Evolutionary conservation across 2,329 filamentous ascomycete genomes (phyloP), one percentile per base, ranked within the genome.

Genomic region (Trichoderma breve): DNA sequence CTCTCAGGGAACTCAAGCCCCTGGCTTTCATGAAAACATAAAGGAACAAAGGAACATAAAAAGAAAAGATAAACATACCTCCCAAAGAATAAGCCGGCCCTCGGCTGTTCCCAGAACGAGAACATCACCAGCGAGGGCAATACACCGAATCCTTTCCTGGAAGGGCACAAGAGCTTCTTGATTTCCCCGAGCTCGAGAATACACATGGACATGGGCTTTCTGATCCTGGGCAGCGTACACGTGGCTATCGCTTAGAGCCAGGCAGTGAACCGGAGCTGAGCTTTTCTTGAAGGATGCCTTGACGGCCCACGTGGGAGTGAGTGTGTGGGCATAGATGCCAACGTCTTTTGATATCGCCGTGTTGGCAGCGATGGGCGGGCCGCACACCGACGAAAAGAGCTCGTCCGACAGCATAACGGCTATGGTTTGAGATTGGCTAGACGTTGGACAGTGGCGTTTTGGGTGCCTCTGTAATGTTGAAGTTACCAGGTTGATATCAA

Each of bases 131-230:
- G 90, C 89, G 70, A 97, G 85, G 26, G 90, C 87, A 77, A 97
- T 83, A 81, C 92, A 94, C 74, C 90, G 91, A 78, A 99, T 93
- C 77, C 91, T 89, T 82, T 98, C 95, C 0, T 92, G 91, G 77
- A 99, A 97, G 0, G 95, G 92, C 24, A 98, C 90, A 21, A 93
- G 88, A 7, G 93, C 92, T 82, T 98, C 95, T 79, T 98, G 94
- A 76, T 93, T 96, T 32, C 93, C 93, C 74, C 93, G 92, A 72
- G 90, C 87, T 70, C 94, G 88, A 72, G 89, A 95, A 82, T 98
- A 99, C 70, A 99, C 94, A 82, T 98, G 93, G 1, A 99, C 88
- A 55, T 97, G 93, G 0, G 94, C 93, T 82, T 97, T 98, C 75
- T 95, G 94, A 64, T 92, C 88, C 81, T 99, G 96, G 4, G 94